Percentiles rank a stretch among this genome's conserved stretches.
Conservation (phyloP, 805 yeast species). For the Lipomyces kockii region DNA sequence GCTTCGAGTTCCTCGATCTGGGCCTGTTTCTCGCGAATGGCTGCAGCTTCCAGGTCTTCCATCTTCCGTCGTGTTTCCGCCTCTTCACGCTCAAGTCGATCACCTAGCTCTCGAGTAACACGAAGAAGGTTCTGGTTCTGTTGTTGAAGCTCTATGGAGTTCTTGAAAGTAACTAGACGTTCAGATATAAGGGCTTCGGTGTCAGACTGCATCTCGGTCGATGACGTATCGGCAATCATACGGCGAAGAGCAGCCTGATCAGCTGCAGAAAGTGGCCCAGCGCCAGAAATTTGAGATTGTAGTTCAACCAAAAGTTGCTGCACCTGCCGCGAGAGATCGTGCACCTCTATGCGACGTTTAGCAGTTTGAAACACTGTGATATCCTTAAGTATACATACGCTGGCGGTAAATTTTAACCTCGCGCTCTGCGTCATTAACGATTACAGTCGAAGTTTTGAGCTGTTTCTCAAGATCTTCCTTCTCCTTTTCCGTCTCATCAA, state of each 20-base stretch:
- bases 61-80: conserved; percentile 35
- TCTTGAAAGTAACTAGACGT: conserved; percentile 71
- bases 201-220: conserved; percentile 56
- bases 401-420: conserved; percentile 42
- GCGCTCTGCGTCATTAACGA: conserved; percentile 42
- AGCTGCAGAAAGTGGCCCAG: conserved; percentile 62
- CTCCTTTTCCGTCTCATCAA: conserved; percentile 50
- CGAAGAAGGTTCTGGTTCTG: conserved; percentile 74
- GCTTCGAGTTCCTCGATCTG: conserved; percentile 43
- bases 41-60: conserved; percentile 43
- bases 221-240: conserved; percentile 43
- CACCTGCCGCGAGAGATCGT: conserved; percentile 83
- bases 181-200: conserved; percentile 73
- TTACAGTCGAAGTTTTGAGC: conserved; percentile 46
- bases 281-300: conserved; percentile 63
- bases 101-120: conserved; percentile 72
- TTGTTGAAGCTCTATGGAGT: conserved; percentile 67
- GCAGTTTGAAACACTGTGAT: conserved; percentile 51
- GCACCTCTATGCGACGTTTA: conserved; percentile 54
- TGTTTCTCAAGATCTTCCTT: conserved; percentile 47
- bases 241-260: conserved; percentile 63
- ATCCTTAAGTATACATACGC: conserved; percentile 15
- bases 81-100: conserved; percentile 70
- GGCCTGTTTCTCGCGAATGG: conserved; percentile 45
- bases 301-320: conserved; percentile 64